Conservation (phyloP, 495 filamentous ascomycete species). For the Cenococcum geophilum region DNA sequence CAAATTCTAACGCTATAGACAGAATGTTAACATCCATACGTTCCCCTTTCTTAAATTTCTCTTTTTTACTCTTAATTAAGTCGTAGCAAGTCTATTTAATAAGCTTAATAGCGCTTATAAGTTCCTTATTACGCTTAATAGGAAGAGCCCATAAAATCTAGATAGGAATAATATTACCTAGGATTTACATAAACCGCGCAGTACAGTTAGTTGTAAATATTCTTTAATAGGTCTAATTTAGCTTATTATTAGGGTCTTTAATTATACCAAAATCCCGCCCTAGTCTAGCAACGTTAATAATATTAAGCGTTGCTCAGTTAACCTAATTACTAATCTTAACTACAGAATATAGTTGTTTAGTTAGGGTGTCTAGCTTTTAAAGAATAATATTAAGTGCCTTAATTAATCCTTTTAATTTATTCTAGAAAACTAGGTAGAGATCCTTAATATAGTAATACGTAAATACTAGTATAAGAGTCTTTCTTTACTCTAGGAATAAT, state of each 20-base stretch:
- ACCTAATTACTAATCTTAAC: slow-evolving; percentile 66
- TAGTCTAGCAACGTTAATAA: slow-evolving; percentile 76
- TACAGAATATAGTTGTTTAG: slow-evolving; percentile 38
- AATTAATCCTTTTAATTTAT: slow-evolving; percentile 48
- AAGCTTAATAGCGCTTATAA: slow-evolving; percentile 47
- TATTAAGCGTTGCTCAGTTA: slow-evolving; percentile 70
- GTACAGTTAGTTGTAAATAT: slow-evolving; percentile 47
- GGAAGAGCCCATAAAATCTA: slow-evolving; percentile 53
- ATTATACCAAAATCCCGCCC: slow-evolving; percentile 74
- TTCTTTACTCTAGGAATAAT: slow-evolving; percentile 54
- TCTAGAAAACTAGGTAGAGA: slow-evolving; percentile 79
- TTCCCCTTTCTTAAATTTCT: slow-evolving; percentile 49
- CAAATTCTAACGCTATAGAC: slow-evolving; percentile 70
- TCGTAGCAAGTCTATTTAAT: slow-evolving; percentile 60
- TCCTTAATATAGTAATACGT: slow-evolving; percentile 79
- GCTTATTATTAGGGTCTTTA: slow-evolving; percentile 53
- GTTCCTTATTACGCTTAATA: slow-evolving; percentile 57
- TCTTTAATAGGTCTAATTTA: slow-evolving; percentile 60
- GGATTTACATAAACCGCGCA: slow-evolving; percentile 42
- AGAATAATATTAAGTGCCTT: slow-evolving; percentile 41
- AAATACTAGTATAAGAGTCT: slow-evolving; percentile 77
- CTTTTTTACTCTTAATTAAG: slow-evolving; percentile 63
- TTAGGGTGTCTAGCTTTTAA: slow-evolving; percentile 33
- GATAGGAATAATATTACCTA: slow-evolving; percentile 45
- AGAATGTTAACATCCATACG: slow-evolving; percentile 65